Evolutionary conservation across 2,329 filamentous ascomycete species (phyloP), one percentile per base, ranked within the genome.

Genomic region (Scleromitrula shiraiana): DNA sequence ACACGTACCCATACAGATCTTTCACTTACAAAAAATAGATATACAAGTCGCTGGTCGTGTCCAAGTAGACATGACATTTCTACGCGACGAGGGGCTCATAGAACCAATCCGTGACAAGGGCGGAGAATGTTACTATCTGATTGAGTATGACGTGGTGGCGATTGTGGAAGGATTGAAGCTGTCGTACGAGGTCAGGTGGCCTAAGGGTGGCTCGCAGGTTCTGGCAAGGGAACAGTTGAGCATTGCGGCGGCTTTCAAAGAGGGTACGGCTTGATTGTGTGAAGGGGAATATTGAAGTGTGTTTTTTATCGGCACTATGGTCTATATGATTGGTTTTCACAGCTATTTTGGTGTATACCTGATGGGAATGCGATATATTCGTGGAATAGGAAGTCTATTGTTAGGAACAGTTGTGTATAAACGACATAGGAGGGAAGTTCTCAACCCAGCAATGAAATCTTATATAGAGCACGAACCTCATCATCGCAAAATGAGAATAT

Each of bases 221-320:
- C 14, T 17, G 17, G 26, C 27, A 5, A 26, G 20, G 5, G 49
- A 33, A 7, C 48, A 54, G 19, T 47, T 58, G 5, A 53, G 48
- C 30, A 56, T 58, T 50, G 54, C 56, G 27, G 53, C 54, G 15
- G 56, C 54, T 15, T 57, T 57, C 19, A 26, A 20, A 7, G 53
- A 50, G 9, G 53, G 52, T 3, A 55, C 52, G 35, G 46, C 27
- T 35, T 47, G 33, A 17, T 15, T 17, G n/a, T n/a, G n/a, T n/a
- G n/a, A n/a, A n/a, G n/a, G n/a, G n/a, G n/a, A n/a, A n/a, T n/a
- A n/a, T n/a, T n/a, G n/a, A n/a, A n/a, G n/a, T n/a, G n/a, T n/a
- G n/a, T n/a, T n/a, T n/a, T n/a, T n/a, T n/a, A n/a, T n/a, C n/a
- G n/a, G n/a, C n/a, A n/a, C n/a, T n/a, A n/a, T n/a, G n/a, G n/a